These are phyloP conservation scores for Micromonas pusilla DNA, from an alignment of 139 green algal species.

Conservation along the genomic window DNA sequence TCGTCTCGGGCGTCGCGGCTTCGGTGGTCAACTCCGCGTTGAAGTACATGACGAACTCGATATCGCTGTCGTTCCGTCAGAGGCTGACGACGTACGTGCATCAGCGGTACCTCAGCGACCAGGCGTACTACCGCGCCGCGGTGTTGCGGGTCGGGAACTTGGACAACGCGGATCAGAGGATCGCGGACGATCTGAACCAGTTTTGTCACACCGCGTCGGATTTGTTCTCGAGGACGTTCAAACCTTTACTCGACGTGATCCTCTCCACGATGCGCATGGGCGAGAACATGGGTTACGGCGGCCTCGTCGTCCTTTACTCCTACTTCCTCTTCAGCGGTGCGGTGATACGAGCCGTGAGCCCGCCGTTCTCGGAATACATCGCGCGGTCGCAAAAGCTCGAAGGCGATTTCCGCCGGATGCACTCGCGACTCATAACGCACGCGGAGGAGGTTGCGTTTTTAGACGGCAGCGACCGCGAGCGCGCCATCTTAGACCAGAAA, in stretches of 20 bases:
- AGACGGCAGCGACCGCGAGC: slow-evolving; percentile 26
- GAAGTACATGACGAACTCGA: slow-evolving; percentile 87
- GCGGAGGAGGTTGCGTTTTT: slow-evolving; percentile 40
- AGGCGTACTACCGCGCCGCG: slow-evolving; percentile 83
- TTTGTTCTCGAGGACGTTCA: slow-evolving; percentile 89
- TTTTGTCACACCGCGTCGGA: slow-evolving; percentile 74
- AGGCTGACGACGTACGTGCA: slow-evolving; percentile 74
- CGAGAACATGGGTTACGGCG: slow-evolving; percentile 70
- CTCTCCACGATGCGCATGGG: slow-evolving; percentile 83
- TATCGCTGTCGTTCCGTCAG: slow-evolving; percentile 58
- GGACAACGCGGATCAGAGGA: slow-evolving; percentile 83
- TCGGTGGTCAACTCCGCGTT: slow-evolving; percentile 77
- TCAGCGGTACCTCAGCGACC: slow-evolving; percentile 71
- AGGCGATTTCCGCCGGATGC: slow-evolving; percentile 35
- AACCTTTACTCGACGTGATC: slow-evolving; percentile 87
- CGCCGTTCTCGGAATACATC: slow-evolving; percentile 44
- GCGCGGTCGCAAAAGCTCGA: slow-evolving; percentile 33
- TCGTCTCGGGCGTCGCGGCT: slow-evolving; percentile 62
- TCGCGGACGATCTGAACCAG: slow-evolving; percentile 92
- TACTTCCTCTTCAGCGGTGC: slow-evolving; percentile 50
- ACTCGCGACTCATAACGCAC: slow-evolving; percentile 32
- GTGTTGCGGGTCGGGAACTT: slow-evolving; percentile 67
- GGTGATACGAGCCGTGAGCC: slow-evolving; percentile 58
- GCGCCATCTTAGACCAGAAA: slow-evolving; percentile 11
- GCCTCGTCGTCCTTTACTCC: slow-evolving; percentile 30